phyloP scores from a whole-genome alignment of 257 asterid species.

The Catharanthus roseus region DNA sequence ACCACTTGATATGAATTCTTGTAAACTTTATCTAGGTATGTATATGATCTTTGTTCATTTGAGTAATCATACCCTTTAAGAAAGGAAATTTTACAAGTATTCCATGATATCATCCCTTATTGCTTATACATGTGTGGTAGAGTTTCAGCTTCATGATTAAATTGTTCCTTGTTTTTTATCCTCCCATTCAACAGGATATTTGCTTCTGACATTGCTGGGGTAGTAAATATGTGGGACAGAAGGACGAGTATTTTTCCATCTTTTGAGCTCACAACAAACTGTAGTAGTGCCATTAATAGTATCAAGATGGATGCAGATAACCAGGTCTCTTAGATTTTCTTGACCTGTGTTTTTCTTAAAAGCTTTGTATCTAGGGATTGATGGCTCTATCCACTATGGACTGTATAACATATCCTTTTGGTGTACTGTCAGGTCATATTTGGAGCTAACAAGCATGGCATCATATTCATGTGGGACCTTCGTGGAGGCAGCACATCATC shows the following conservation, averaged over 20 bases:
- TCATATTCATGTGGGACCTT: constrained; percentile 76
- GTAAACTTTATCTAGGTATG: neutral
- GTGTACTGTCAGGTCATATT: constrained; percentile 53
- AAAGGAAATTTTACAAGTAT: neutral
- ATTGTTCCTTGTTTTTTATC: neutral
- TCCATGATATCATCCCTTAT: neutral
- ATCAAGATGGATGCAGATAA: constrained; percentile 65
- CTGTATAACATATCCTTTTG: neutral
- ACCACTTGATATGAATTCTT: neutral
- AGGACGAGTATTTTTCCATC: constrained; percentile 68
- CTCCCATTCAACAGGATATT: constrained; percentile 48
- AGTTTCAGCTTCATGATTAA: neutral
- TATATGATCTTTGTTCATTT: neutral
- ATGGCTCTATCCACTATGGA: neutral
- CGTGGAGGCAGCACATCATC: constrained; percentile 78
- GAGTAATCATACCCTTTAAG: neutral
- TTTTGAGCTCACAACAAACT: constrained; percentile 60
- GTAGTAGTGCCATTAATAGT: constrained; percentile 58
- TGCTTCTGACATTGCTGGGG: constrained; percentile 81
- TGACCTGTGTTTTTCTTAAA: neutral
- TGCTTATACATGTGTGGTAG: neutral
- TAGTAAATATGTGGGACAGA: constrained; percentile 88
- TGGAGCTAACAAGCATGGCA: constrained; percentile 88
- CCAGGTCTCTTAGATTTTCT: constrained; percentile 44
- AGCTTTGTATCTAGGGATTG: neutral